Base-by-base conservation (phyloP, 768 basidiomycete species). In the Hortiboletus flavorubellus region DNA sequence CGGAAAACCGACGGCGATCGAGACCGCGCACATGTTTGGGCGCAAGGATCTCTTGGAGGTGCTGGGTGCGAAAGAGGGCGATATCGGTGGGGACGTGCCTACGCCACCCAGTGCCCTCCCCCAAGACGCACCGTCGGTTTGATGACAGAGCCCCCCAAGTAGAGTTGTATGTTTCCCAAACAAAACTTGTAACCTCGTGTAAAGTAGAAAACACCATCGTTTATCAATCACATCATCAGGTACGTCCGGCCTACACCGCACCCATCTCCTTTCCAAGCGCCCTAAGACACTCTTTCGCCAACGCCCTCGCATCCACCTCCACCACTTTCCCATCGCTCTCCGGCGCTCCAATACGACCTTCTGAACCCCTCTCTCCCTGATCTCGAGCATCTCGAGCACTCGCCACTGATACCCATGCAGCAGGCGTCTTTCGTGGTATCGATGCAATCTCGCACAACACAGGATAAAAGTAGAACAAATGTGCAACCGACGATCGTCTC, bases 391-490 rank as follows among this genome's bases (percentile, higher is more conserved):
- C 63, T 42, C 48, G 56, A 42, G 59, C 41, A 16, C 30, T 43
- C 4, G 70, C 56, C 34, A 66, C 44, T 1, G 52, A 30, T 11
- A 89, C 72, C 87, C 89, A 93, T 11, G 83, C 79, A 2, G 80
- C 77, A 0, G 93, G 89, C 12, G 84, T 77, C 61, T 79, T 82
- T 30, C 85, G 76, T 0, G 88, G 83, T 52, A 87, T 80, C 2
- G 91, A 84, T 8, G 82, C 86, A 45, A 96, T 86, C 62, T 93
- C 86, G 61, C 89, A 88, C 5, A 97, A 69, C 2, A 89, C 72
- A 0, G 83, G 74, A 64, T 95, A 95, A 54, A 96, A 86, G 65
- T 93, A 86, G 78, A 96, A 96, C 11, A 98, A 73, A 63, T 96
- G 94, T 0, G 89, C 93, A 15, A 84, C 78, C 0, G 83, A 69